Evolutionary conservation across 1,139 yeast species (phyloP), one percentile per base, ranked within the genome.

Genomic region (Magnusiomyces starmeri): DNA sequence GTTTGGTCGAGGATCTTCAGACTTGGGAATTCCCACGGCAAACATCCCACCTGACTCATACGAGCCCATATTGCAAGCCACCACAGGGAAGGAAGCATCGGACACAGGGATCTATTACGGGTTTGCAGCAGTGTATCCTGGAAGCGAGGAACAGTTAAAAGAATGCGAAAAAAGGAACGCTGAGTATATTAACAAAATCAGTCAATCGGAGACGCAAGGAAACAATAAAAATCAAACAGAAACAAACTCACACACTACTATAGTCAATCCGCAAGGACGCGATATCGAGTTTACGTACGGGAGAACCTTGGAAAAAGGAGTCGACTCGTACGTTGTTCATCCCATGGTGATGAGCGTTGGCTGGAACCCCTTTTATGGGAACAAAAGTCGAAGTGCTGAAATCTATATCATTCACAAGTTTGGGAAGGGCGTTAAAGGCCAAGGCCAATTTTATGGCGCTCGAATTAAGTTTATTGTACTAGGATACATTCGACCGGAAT

Each of bases 301-400:
- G 1, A 61, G 70, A 9, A 62, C 68, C 20, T 67, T 88, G 42
- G 54, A 60, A 1, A 64, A 59, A 0, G 63, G 62, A 0, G 76
- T 74, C 12, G 78, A 77, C 47, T 61, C 72, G 20, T 69, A 68
- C 16, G 69, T 68, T 14, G 75, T 75, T 1, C 73, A 81, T 27
- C 97, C 97, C 0, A 88, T 89, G 84, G 97, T 90, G 21, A 84
- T 90, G 87, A 87, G 96, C 20, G 78, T 94, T 26, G 99, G 99
- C 1, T 88, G 89, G 87, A 94, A 92, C 65, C 98, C 98, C 18
- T 92, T 84, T 67, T 94, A 83, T 69, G 77, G 83, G 32, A 90
- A 92, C 68, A 76, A 79, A 56, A 76, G 77, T 57, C 84, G 86
- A 24, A 51, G 55, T 32, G 57, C 54, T 10, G 99, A 94, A 62